Evolutionary conservation across 257 asterid genomes (phyloP).

Genomic region (Thymus mandschuricus): DNA sequence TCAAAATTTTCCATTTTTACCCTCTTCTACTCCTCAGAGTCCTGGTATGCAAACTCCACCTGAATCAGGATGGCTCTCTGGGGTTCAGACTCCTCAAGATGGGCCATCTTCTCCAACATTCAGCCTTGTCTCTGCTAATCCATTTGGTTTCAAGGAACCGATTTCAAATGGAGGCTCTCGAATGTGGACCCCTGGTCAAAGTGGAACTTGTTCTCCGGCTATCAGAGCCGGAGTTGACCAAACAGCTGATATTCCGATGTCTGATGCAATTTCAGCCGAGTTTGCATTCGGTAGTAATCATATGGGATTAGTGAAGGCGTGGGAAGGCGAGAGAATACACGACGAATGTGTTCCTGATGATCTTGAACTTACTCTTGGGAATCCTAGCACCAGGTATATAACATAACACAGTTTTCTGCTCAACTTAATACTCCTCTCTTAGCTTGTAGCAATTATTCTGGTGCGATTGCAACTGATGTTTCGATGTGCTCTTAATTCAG

Average conservation of each 20-base stretch:
- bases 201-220: constrained; percentile 97
- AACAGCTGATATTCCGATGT: constrained; percentile 90
- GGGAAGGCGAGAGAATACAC: constrained; percentile 99
- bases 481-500: constrained; percentile 40
- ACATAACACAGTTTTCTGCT: neutral
- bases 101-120: constrained; percentile 90
- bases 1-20: constrained; percentile 66
- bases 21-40: constrained; percentile 85
- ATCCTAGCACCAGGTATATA: constrained; percentile 72
- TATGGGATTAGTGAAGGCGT: constrained; percentile 80
- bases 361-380: constrained; percentile 96
- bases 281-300: constrained; percentile 81
- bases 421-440: neutral
- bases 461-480: constrained; percentile 15
- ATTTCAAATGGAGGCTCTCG: constrained; percentile 86
- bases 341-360: constrained; percentile 94
- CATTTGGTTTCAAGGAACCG: constrained; percentile 76
- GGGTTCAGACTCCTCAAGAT: constrained; percentile 90
- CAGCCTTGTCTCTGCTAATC: constrained; percentile 80
- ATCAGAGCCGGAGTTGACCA: constrained; percentile 66
- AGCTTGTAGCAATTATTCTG: neutral
- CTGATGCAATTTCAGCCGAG: constrained; percentile 83
- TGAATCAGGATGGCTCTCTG: constrained; percentile 94
- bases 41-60: constrained; percentile 84
- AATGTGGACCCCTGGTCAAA: constrained; percentile 98